Conservation (phyloP, 306 rosid genomes). For the Citrullus mucosospermus region DNA sequence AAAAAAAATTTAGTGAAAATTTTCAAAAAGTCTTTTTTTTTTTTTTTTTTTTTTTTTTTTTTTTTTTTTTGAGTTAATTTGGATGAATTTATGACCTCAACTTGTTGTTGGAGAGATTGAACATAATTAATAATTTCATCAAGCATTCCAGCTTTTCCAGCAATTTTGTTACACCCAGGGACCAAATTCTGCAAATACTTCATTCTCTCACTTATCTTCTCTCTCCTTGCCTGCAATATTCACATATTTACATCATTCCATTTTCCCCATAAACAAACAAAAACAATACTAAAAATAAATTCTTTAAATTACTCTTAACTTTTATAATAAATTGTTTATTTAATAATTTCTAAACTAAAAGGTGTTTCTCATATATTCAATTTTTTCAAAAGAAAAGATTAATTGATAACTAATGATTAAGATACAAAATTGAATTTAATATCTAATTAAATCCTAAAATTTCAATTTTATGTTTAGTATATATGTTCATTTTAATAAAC, state of each 20-base stretch:
- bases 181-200: conserved; percentile 86
- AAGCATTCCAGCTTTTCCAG: conserved; percentile 94
- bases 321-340: too few relatives aligned
- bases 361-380: too few relatives aligned
- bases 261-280: not conserved
- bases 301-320: too few relatives aligned
- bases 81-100: conserved; percentile 35
- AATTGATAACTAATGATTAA: too few relatives aligned
- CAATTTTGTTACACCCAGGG: conserved; percentile 87
- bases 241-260: not conserved
- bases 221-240: conserved; percentile 66
- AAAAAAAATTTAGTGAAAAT: not conserved
- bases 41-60: too few relatives aligned
- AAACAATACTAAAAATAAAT: too few relatives aligned
- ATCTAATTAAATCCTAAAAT: too few relatives aligned
- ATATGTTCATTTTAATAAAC: too few relatives aligned
- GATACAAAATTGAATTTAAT: too few relatives aligned
- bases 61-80: not conserved
- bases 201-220: conserved; percentile 88
- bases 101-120: conserved; percentile 78
- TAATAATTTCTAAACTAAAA: too few relatives aligned
- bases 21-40: not conserved
- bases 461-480: too few relatives aligned
- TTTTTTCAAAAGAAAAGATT: too few relatives aligned
- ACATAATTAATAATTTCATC: conserved; percentile 94